A percentile compares a stretch with the other conserved stretches of the same genome.
phyloP scores from a whole-genome alignment of 768 basidiomycete species.

The Mycena belliarum region DNA sequence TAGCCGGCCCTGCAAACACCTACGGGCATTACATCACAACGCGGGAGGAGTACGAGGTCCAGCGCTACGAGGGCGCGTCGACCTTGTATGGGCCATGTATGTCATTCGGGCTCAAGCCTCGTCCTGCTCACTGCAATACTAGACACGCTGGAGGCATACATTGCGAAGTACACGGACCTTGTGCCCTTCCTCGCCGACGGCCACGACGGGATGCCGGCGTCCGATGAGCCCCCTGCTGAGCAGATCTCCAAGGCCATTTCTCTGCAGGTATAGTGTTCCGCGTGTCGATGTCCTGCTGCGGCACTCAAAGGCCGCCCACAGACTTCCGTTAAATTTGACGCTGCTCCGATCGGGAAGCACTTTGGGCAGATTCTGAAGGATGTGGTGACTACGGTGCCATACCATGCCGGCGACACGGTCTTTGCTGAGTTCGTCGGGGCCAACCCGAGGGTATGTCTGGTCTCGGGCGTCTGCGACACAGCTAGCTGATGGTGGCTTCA shows the following conservation, averaged over 20 bases:
- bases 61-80: slow-evolving; percentile 82
- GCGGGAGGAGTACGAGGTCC: slow-evolving; percentile 69
- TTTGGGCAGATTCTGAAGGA: slow-evolving; percentile 49
- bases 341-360: slow-evolving; percentile 34
- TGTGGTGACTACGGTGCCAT: slow-evolving; percentile 33
- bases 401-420: slow-evolving; percentile 45
- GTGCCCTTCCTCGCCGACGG: slow-evolving; percentile 43
- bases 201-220: slow-evolving; percentile 32
- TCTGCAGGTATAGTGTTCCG: slow-evolving; percentile 38
- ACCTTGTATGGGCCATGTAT: slow-evolving; percentile 74
- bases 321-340: slow-evolving; percentile 46
- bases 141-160: slow-evolving; percentile 58
- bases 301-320: slow-evolving; percentile 21
- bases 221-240: slow-evolving; percentile 49
- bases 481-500: background rate
- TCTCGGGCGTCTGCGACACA: background rate
- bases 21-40: slow-evolving; percentile 77
- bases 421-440: slow-evolving; percentile 51
- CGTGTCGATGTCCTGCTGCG: background rate
- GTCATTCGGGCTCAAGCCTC: background rate
- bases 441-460: slow-evolving; percentile 46
- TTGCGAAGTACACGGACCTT: slow-evolving; percentile 51
- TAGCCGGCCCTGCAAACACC: slow-evolving; percentile 80
- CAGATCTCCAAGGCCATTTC: slow-evolving; percentile 47
- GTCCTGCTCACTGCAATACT: background rate